These are phyloP conservation scores for Fusarium sp. DNA, from an alignment of 2,329 filamentous ascomycete species.

Conservation along the genomic window DNA sequence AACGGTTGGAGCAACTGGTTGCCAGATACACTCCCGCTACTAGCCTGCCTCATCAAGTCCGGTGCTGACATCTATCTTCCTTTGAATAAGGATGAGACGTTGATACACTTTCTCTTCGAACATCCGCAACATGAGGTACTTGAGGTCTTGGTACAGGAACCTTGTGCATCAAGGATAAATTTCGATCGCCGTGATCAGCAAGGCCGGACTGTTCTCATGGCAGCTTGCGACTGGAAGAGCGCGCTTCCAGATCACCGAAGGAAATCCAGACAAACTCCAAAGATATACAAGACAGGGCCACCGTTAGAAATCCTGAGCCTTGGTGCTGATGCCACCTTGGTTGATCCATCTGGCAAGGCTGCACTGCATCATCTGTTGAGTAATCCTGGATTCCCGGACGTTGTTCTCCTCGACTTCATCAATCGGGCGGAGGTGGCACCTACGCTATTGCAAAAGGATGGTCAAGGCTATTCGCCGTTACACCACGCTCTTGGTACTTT, in stretches of 20 bases:
- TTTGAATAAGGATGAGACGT: conserved; percentile 33
- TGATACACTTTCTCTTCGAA: conserved; percentile 36
- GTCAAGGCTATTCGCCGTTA: conserved; percentile 17
- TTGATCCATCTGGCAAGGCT: conserved; percentile 31
- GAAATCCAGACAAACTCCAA: neutral
- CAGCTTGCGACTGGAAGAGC: conserved; percentile 25
- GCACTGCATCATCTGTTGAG: conserved; percentile 38
- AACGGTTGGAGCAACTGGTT: neutral
- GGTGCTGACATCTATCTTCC: conserved; percentile 35
- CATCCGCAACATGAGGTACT: neutral
- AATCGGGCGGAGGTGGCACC: conserved; percentile 21
- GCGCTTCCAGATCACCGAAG: neutral
- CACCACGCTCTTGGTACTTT: conserved; percentile 28
- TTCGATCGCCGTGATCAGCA: conserved; percentile 34
- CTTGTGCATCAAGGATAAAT: conserved; percentile 34
- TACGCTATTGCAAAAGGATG: conserved; percentile 16
- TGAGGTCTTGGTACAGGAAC: conserved; percentile 18
- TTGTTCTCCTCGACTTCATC: conserved; percentile 27
- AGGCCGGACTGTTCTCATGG: conserved; percentile 37
- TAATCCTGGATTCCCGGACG: conserved; percentile 23
- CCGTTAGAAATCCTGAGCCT: conserved; percentile 27
- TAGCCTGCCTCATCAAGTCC: conserved; percentile 14
- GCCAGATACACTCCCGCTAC: neutral
- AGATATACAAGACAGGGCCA: neutral
- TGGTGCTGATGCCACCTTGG: conserved; percentile 27